Evolutionary conservation across 2,329 filamentous ascomycete species (phyloP).

Genomic region (Neopestalotiopsis sp.): DNA sequence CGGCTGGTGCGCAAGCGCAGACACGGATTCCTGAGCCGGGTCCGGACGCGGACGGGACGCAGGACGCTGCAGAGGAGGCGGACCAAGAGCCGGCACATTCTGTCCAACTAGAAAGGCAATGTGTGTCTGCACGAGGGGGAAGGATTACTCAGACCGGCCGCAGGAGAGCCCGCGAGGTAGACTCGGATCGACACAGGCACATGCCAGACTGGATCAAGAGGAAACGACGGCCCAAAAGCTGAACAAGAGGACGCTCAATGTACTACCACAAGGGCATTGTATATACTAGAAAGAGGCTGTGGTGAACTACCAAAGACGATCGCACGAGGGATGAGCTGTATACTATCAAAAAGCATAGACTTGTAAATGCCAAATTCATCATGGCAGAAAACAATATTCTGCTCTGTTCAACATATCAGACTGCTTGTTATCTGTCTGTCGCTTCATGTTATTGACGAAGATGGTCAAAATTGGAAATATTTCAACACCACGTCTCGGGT

Average conservation of each 20-base stretch:
- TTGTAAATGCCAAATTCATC: not conserved
- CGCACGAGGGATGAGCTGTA: not conserved
- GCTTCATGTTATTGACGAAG: too few species aligned
- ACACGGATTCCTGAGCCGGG: slow-evolving; percentile 61
- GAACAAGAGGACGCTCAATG: not conserved
- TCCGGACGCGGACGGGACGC: slow-evolving; percentile 55
- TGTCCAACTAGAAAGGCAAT: slow-evolving; percentile 38
- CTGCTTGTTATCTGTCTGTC: too few species aligned
- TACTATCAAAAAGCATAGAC: slow-evolving; percentile 1
- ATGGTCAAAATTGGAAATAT: too few species aligned
- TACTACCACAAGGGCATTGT: not conserved
- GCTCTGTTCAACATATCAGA: not conserved
- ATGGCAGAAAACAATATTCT: not conserved
- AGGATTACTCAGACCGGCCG: too few species aligned
- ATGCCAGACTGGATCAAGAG: not conserved
- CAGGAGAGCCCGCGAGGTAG: not conserved
- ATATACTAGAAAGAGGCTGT: not conserved
- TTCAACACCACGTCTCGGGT: too few species aligned
- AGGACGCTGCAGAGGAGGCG: slow-evolving; percentile 58
- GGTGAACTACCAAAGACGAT: not conserved
- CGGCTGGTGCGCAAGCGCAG: slow-evolving; percentile 64
- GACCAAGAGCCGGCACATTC: slow-evolving; percentile 56
- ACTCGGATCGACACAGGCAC: not conserved
- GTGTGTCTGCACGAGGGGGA: too few species aligned
- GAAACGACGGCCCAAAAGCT: not conserved